Base-by-base conservation (phyloP, 208 protist species). In the Tetramitus jugosus region DNA sequence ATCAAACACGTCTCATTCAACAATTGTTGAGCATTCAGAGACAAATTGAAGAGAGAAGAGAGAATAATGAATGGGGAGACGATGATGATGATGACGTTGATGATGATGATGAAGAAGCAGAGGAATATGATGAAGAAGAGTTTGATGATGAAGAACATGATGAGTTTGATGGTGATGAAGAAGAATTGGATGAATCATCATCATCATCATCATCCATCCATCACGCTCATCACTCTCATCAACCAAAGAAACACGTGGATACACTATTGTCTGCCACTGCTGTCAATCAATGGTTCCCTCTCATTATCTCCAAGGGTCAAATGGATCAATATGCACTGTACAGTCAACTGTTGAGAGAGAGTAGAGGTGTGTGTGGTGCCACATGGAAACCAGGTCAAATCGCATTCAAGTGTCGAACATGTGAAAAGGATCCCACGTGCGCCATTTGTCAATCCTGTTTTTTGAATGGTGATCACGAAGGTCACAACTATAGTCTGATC, bases 371-470 rank as follows among this genome's bases (percentile, higher is more conserved):
- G 8, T 71, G 65, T 71, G 65, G 65, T 45, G 35, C 26, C 31
- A 49, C 65, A 35, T 71, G 65, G 65, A 33, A 17, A 33, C n/a
- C 33, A 35, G 67, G 67, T 56, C 8, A 94, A 29, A 84, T 91
- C 68, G 86, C 90, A 10, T 89, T 89, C 20, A 89, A 89, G 62
- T 96, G 93, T 81, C 82, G 83, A 56, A 91, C 93, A 56, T 96
- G 93, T 83, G 83, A 87, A 33, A 83, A 85, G 0, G 93, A 95
- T 79, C 49, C 69, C 23, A 92, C 87, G 20, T 94, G 90, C 83
- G 92, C 94, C 8, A 86, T 96, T 81, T 96, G 93, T 82, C 85
- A 90, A 65, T 82, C 86, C 20, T 96, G 93, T 87, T 96, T 96
- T 76, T 76, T 87, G 52, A 72, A 88, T 74, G 92, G 88, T 45